Percentiles rank a stretch among this genome's conserved stretches.
These are phyloP conservation scores for Aspergillus saccharolyticus DNA, from an alignment of 495 filamentous ascomycete genomes.

Conservation along the genomic window DNA sequence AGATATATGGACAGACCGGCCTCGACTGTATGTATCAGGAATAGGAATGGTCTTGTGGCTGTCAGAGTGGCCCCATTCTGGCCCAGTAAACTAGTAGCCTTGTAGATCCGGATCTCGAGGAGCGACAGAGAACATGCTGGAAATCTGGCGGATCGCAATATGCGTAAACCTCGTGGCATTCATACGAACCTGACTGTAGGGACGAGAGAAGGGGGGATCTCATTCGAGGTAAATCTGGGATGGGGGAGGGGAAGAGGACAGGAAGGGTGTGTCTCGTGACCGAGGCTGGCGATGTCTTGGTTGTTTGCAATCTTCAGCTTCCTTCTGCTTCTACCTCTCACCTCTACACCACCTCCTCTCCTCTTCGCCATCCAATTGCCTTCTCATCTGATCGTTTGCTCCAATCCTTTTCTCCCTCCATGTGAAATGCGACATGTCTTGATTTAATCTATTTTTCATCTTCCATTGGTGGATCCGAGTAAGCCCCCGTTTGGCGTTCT, in stretches of 20 bases:
- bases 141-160: neutral
- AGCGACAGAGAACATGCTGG: neutral
- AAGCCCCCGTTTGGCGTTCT: slow-evolving; percentile 13
- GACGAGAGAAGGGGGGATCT: neutral
- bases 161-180: neutral
- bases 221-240: neutral
- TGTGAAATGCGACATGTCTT: slow-evolving; percentile 4
- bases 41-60: neutral
- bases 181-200: neutral
- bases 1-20: neutral
- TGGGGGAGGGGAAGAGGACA: neutral
- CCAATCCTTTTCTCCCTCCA: neutral
- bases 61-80: neutral
- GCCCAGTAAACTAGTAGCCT: neutral
- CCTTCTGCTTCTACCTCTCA: neutral
- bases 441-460: neutral
- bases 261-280: neutral
- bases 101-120: neutral
- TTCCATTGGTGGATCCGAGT: slow-evolving; percentile 34
- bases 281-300: no score
- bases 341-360: neutral
- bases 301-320: neutral
- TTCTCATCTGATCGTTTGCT: neutral
- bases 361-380: neutral
- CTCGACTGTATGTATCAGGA: neutral